Evolutionary conservation across 1,284 basidiomycete species (phyloP), one percentile per base, ranked within the genome.

Genomic region (Ganoderma boninense): DNA sequence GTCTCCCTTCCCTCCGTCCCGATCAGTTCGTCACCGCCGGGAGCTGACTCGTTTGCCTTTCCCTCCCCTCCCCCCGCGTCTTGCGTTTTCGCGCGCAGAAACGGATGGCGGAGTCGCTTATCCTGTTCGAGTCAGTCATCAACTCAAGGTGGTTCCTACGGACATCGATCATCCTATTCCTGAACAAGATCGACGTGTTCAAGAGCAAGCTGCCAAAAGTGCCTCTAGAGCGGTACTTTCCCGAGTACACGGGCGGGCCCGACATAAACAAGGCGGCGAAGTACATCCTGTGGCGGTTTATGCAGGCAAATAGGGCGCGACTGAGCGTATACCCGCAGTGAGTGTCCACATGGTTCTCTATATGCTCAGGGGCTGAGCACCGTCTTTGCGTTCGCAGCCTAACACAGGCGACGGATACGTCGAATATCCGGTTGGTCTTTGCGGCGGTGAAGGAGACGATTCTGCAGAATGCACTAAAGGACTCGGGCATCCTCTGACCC

Each of bases 391-490:
- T 64, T 66, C 60, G 42, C 66, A 94, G 93, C 83, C 80, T 95
- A 69, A 95, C 93, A 16, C 92, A 94, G 80, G 93, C 92, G 52
- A 95, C 93, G 59, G 93, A 95, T 79, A 94, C 92, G 32, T 87
- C 87, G 6, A 94, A 94, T 79, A 91, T 99, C 72, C 89, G 95
- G 74, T 88, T 98, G 0, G 97, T 99, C 11, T 98, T 99, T 77
- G 96, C 96, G 0, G 97, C 97, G 0, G 96, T 98, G 72, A 98
- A 98, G 84, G 97, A 99, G 85, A 97, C 96, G n/a, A 97, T 98
- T 72, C 80, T 97, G 70, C 95, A 96, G 82, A 96, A 96, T 78
- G 93, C 94, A 1, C 84, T 95, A 23, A 92, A 94, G 78, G 94
- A 95, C 76, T 94, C 92, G 0, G 93, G 93, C 62, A 95, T 95